A percentile compares a stretch with the other conserved stretches of the same genome.
phyloP scores from a whole-genome alignment of 805 yeast species.

The Yarrowia hollandica region DNA sequence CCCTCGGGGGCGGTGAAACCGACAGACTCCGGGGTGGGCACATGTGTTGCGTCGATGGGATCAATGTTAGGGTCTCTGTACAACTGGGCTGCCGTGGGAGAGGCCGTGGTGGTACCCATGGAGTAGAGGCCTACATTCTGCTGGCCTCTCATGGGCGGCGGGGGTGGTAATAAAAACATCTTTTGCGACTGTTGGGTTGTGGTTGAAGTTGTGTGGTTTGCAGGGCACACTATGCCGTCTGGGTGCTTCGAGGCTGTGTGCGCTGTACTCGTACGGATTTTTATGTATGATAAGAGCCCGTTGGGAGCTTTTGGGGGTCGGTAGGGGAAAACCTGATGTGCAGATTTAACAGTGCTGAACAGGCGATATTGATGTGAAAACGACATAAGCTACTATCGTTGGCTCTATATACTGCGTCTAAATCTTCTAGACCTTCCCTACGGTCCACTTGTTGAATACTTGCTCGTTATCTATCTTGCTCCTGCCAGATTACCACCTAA shows the following conservation, averaged over 20 bases:
- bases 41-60: neutral
- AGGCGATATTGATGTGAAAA: neutral
- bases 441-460: neutral
- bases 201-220: neutral
- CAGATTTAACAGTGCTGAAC: no score
- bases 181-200: no score
- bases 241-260: constrained; percentile 10
- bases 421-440: neutral
- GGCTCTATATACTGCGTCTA: neutral
- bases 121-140: constrained; percentile 5
- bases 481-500: neutral
- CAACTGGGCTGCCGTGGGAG: constrained; percentile 17
- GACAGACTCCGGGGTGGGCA: constrained; percentile 6
- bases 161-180: constrained; percentile 16
- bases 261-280: constrained; percentile 2
- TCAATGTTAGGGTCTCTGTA: constrained; percentile 25
- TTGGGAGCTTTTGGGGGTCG: neutral
- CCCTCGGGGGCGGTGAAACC: constrained; percentile 42
- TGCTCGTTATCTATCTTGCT: neutral
- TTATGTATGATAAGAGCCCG: constrained; percentile 15
- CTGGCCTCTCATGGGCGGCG: constrained; percentile 19
- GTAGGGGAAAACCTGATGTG: no score
- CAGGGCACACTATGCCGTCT: neutral
- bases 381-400: no score
- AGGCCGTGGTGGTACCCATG: constrained; percentile 4